These are phyloP conservation scores for Boletus insuetus DNA, from an alignment of 768 basidiomycete genomes.

Conservation along the genomic window DNA sequence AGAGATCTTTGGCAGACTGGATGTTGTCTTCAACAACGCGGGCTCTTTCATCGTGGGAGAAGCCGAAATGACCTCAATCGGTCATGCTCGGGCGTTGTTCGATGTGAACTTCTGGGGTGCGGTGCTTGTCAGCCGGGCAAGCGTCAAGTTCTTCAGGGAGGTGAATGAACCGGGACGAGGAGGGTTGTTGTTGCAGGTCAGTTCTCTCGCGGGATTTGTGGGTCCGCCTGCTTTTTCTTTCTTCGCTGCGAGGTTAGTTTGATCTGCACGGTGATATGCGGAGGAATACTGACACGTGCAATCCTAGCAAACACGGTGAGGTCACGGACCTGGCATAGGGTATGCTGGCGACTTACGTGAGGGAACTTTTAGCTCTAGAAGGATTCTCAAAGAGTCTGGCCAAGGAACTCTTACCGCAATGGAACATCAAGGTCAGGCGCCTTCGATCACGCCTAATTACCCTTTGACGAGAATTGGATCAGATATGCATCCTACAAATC, in stretches of 20 bases:
- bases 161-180: constrained; percentile 33
- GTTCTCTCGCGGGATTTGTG: constrained; percentile 30
- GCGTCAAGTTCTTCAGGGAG: constrained; percentile 32
- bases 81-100: constrained; percentile 19
- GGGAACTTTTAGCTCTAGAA: constrained; percentile 28
- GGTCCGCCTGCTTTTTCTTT: constrained; percentile 10
- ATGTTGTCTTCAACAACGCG: constrained; percentile 24
- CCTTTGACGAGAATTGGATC: background rate
- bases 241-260: constrained; percentile 18
- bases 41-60: constrained; percentile 19
- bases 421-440: constrained; percentile 36
- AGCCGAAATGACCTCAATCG: constrained; percentile 19
- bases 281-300: background rate
- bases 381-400: constrained; percentile 33
- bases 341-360: background rate
- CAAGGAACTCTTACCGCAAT: constrained; percentile 37
- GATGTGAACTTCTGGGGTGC: constrained; percentile 31
- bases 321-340: background rate
- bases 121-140: constrained; percentile 25
- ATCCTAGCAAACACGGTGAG: constrained; percentile 20
- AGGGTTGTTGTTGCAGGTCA: constrained; percentile 35
- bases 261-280: constrained; percentile 7
- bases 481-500: constrained; percentile 20
- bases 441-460: background rate
- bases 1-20: constrained; percentile 10